Conservation (phyloP, 306 rosid species). For the Castanea mollissima region DNA sequence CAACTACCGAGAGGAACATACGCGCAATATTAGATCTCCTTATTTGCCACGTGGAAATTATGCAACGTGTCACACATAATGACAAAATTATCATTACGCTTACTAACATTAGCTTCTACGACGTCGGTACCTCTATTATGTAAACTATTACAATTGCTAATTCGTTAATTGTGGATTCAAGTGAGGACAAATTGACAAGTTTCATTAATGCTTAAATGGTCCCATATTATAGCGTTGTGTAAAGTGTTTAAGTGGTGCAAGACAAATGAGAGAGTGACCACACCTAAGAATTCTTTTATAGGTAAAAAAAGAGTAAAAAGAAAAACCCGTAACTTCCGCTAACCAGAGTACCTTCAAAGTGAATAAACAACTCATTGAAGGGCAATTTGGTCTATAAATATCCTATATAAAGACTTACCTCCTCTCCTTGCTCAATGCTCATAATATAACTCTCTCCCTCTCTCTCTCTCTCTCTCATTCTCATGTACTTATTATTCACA, state of each 20-base stretch:
- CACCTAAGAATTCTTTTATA: too few species aligned
- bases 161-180: accelerated
- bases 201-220: too few species aligned
- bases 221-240: too few species aligned
- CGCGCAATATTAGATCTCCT: not conserved
- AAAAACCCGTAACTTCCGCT: not conserved
- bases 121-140: too few species aligned
- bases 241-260: too few species aligned
- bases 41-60: not conserved
- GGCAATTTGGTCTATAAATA: not conserved
- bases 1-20: slow-evolving; percentile 1
- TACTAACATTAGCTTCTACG: not conserved
- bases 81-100: not conserved
- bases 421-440: not conserved
- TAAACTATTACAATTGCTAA: too few species aligned
- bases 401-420: not conserved
- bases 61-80: not conserved
- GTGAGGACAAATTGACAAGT: too few species aligned
- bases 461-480: too few species aligned
- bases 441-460: not conserved
- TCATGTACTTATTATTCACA: too few species aligned
- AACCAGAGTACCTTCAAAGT: not conserved
- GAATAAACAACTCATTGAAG: not conserved
- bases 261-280: too few species aligned
- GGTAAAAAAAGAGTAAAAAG: too few species aligned